A percentile compares a stretch with the other conserved stretches of the same genome.
Conservation (phyloP, 2,329 filamentous ascomycete species). For the Paecilomyces dactylethromorphus region DNA sequence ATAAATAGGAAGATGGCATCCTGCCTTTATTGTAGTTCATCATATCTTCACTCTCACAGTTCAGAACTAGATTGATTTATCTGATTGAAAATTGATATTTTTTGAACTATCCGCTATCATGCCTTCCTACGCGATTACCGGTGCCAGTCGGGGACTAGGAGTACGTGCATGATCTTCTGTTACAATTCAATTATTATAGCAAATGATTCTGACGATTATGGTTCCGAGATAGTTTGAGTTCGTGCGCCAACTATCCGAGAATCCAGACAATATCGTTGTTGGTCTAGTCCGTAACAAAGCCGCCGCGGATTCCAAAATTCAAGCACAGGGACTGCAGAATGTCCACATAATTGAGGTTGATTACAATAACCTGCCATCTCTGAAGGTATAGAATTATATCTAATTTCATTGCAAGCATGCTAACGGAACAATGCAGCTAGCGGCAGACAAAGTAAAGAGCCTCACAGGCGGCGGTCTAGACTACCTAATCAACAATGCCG, state of each 20-base stretch:
- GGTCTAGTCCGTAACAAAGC: constrained; percentile 45
- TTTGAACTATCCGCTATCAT: constrained; percentile 2
- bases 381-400: constrained; percentile 28
- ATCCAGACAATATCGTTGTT: constrained; percentile 40
- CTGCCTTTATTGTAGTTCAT: background rate
- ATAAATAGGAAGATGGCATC: background rate
- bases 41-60: background rate
- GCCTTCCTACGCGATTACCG: constrained; percentile 18
- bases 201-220: background rate
- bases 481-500: constrained; percentile 50
- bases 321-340: constrained; percentile 19
- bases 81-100: background rate
- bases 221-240: constrained; percentile 41
- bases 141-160: constrained; percentile 17
- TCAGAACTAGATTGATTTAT: background rate
- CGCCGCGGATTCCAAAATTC: constrained; percentile 39
- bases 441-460: constrained; percentile 10
- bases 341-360: constrained; percentile 41
- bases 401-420: background rate
- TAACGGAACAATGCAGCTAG: background rate
- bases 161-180: constrained; percentile 1
- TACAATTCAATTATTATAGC: background rate
- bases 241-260: constrained; percentile 39
- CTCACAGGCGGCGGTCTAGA: constrained; percentile 34
- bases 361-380: constrained; percentile 30